Evolutionary conservation across 2,329 filamentous ascomycete genomes (phyloP).

Genomic region (Neocatenulostroma microsporum): DNA sequence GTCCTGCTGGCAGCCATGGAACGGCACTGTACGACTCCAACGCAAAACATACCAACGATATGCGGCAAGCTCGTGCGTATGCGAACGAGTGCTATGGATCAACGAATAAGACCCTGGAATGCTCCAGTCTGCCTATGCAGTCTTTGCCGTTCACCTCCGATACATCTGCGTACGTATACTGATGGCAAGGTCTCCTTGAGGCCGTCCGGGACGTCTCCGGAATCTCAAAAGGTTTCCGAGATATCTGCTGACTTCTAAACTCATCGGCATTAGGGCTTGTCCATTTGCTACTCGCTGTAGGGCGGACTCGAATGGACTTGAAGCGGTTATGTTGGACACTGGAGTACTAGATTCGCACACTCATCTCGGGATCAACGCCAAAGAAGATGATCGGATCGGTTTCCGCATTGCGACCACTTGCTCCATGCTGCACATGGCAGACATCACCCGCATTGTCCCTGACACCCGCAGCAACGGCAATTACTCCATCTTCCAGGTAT

Average conservation of each 20-base stretch:
- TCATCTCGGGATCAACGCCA: slow-evolving; percentile 7
- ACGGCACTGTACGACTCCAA: not conserved
- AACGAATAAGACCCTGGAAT: slow-evolving; percentile 3
- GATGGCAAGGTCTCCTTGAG: no score
- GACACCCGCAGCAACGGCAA: no score
- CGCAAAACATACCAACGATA: slow-evolving; percentile 3
- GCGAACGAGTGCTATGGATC: slow-evolving; percentile 6
- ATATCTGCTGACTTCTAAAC: no score
- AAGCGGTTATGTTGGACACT: not conserved
- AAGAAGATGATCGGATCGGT: slow-evolving; percentile 2
- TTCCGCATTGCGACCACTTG: slow-evolving; percentile 5
- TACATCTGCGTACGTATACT: no score
- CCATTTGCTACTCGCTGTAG: not conserved
- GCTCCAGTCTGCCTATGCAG: not conserved
- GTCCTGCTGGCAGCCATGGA: not conserved
- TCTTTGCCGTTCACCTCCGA: no score
- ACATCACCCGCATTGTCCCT: no score
- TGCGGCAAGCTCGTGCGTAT: slow-evolving; percentile 5
- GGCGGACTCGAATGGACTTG: not conserved
- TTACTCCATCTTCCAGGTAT: no score
- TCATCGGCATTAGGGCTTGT: no score
- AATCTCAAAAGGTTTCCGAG: no score
- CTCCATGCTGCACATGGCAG: no score
- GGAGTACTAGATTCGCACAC: not conserved
- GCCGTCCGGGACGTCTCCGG: no score